These are phyloP conservation scores for Lanmaoa rubissima DNA, from an alignment of 768 basidiomycete species.

Conservation along the genomic window DNA sequence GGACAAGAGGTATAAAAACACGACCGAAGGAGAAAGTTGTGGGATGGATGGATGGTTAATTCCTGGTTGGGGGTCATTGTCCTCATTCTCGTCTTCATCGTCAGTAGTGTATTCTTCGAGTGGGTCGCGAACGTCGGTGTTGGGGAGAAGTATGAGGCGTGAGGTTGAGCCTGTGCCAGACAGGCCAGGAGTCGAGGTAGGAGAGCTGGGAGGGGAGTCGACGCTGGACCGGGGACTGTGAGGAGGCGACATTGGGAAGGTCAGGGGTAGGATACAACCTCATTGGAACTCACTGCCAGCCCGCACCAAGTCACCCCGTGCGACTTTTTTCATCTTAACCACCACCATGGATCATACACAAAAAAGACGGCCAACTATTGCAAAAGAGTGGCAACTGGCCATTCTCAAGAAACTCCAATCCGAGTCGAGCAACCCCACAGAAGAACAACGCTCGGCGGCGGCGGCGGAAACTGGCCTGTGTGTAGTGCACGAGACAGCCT, in stretches of 20 bases:
- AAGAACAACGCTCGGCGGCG: conserved; percentile 19
- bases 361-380: conserved; percentile 15
- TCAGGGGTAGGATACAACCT: conserved; percentile 2
- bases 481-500: conserved; percentile 13
- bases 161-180: conserved; percentile 43
- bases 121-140: conserved; percentile 42
- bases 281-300: background rate
- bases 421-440: conserved; percentile 23
- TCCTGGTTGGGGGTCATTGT: conserved; percentile 15
- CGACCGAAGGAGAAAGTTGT: conserved; percentile 53
- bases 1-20: conserved; percentile 68
- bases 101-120: conserved; percentile 40
- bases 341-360: conserved; percentile 5
- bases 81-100: conserved; percentile 41
- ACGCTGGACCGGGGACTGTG: conserved; percentile 7
- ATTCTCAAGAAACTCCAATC: conserved; percentile 27
- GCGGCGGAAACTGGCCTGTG: conserved; percentile 32
- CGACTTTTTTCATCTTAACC: conserved; percentile 9
- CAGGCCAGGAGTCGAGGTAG: conserved; percentile 7
- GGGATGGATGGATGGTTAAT: conserved; percentile 27
- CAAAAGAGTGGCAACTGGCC: conserved; percentile 30
- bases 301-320: conserved; percentile 6
- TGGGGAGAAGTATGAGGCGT: conserved; percentile 62
- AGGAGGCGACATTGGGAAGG: conserved; percentile 1
- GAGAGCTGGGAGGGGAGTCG: background rate